Evolutionary conservation across 78 protist genomes (phyloP), one percentile per base, ranked within the genome.

Genomic region (Polysphondylium violaceum): DNA sequence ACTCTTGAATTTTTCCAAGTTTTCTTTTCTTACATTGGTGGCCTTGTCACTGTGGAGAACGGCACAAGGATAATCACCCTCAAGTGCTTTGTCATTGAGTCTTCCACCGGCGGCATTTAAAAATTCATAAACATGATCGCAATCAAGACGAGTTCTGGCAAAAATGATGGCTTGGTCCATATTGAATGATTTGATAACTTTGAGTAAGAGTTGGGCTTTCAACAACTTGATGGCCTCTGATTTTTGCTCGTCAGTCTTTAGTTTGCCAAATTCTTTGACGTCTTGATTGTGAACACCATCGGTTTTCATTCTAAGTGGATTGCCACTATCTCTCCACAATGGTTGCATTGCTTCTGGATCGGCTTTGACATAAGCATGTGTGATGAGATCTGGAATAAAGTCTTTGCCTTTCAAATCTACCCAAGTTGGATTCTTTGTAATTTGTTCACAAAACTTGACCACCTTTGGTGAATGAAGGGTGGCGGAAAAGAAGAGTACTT

Each of bases 341-440:
- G 56, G 1, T 67, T 67, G 74, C 40, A 44, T 69, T n/a, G 67
- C 55, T 0, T 6, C 14, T 55, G 91, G 91, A 83, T 83, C 91
- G 0, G 91, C 91, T 21, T 25, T 67, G 12, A 83, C 61, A 59
- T 69, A 83, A 17, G 79, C 31, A 69, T 83, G 91, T 19, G 77
- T 67, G 25, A 83, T 83, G 19, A 83, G 61, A 74, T 83, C 96
- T 16, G 98, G 98, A 11, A 97, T 92, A 36, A 31, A 41, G 51
- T 95, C 97, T 35, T 65, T 74, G 25, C 97, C 98, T 35, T 97
- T 97, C 35, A 97, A 93, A 63, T 97, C 99, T 17, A 96, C 97
- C 99, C 98, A 96, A 3, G 85, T 56, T 31, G 98, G 97, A 41
- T 40, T 53, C 27, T 44, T 67, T n/a, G 76, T 77, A 9, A 95